These are phyloP conservation scores for Porphyrellus cyaneotinctus DNA, from an alignment of 768 basidiomycete genomes.

Conservation along the genomic window DNA sequence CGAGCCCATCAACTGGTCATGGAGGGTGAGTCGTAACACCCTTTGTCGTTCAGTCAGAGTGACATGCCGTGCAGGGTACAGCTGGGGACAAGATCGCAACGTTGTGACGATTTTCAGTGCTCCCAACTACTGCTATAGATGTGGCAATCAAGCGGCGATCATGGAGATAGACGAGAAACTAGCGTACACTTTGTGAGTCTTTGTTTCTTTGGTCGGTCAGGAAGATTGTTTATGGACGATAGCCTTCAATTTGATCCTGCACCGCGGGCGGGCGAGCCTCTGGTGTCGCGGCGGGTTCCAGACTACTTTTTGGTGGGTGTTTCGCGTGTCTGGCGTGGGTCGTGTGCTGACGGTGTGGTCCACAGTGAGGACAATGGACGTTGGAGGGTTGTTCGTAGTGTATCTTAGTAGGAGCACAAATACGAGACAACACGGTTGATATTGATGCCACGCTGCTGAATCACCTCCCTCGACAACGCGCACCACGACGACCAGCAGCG, in stretches of 20 bases:
- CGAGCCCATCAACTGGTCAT: constrained; percentile 94
- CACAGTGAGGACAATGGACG: constrained; percentile 22
- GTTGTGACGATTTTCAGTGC: constrained; percentile 99
- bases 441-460: background rate
- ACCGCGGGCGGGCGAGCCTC: constrained; percentile 95
- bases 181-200: constrained; percentile 86
- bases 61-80: constrained; percentile 54
- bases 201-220: background rate
- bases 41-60: constrained; percentile 1
- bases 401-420: constrained; percentile 25
- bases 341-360: background rate
- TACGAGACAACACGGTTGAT: constrained; percentile 24
- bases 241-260: constrained; percentile 99
- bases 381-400: constrained; percentile 10
- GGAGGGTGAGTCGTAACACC: constrained; percentile 65
- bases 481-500: constrained; percentile 11
- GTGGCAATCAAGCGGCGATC: constrained; percentile 99
- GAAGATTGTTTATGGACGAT: constrained; percentile 5
- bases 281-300: constrained; percentile 92
- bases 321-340: constrained; percentile 36
- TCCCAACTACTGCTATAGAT: constrained; percentile 99
- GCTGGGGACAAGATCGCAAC: constrained; percentile 98
- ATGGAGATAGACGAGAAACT: constrained; percentile 99
- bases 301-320: constrained; percentile 85
- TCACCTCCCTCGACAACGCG: constrained; percentile 7